phyloP scores from a whole-genome alignment of 192 early-diverging fungal species.

The Entomortierella lignicola region DNA sequence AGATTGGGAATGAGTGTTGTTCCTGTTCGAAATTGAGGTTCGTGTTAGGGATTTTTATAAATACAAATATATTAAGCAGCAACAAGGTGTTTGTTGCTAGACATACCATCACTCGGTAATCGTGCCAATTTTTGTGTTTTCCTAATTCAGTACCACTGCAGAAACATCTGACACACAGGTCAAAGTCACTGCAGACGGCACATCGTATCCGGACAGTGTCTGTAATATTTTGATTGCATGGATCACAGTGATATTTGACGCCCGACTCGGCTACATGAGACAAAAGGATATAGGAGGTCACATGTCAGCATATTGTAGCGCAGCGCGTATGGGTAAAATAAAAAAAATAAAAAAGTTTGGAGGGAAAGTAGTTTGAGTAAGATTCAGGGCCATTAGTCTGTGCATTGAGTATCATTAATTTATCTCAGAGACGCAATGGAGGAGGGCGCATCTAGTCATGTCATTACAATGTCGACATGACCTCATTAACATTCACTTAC shows the following conservation, averaged over 20 bases:
- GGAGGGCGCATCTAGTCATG: conserved; percentile 17
- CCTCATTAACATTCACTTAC: conserved; percentile 8
- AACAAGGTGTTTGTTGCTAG: not conserved
- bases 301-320: conserved; percentile 14
- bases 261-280: conserved; percentile 38
- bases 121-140: conserved; percentile 84
- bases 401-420: not conserved
- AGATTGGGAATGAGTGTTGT: conserved; percentile 89
- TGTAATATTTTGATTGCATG: conserved; percentile 90
- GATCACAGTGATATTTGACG: conserved; percentile 81
- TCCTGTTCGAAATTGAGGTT: conserved; percentile 57
- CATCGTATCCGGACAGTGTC: conserved; percentile 91
- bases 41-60: not conserved
- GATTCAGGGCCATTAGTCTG: conserved; percentile 4
- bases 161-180: conserved; percentile 96
- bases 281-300: conserved; percentile 11
- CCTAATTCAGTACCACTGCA: conserved; percentile 83
- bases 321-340: no score
- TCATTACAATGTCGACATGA: conserved; percentile 6
- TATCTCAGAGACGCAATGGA: not conserved
- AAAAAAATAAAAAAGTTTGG: conserved; percentile 9
- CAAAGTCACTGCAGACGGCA: conserved; percentile 87
- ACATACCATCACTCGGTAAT: conserved; percentile 90
- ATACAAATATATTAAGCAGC: no score
- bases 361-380: conserved; percentile 12